Conservation (phyloP, 305 asterid species). For the Fraxinus platypoda region DNA sequence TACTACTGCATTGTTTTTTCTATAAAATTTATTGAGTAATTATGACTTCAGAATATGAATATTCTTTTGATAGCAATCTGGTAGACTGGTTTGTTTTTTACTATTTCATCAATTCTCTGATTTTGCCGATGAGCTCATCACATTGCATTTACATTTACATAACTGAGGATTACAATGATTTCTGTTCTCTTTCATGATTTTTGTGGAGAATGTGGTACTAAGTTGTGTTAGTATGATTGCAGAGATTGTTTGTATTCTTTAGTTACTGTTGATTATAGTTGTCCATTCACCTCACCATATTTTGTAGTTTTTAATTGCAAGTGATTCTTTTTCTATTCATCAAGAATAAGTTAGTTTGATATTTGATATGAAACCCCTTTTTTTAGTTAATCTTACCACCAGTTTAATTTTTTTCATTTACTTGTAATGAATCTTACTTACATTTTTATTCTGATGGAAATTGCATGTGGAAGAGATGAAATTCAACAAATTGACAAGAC, state of each 20-base stretch:
- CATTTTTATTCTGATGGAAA: slow-evolving; percentile 26
- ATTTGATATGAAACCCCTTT: background rate
- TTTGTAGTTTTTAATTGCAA: background rate
- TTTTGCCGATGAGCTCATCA: background rate
- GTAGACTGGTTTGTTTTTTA: background rate
- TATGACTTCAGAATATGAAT: background rate
- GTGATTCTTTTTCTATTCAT: slow-evolving; percentile 4
- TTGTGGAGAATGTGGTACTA: slow-evolving; percentile 9
- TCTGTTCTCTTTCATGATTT: slow-evolving; percentile 9
- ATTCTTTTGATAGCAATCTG: background rate
- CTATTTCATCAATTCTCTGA: background rate
- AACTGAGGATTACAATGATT: slow-evolving; percentile 1
- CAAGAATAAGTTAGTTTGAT: slow-evolving; percentile 6
- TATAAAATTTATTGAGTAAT: background rate
- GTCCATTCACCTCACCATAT: background rate
- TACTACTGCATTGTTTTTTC: background rate
- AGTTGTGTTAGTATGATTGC: slow-evolving; percentile 18
- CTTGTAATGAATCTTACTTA: slow-evolving; percentile 10
- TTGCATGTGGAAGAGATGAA: slow-evolving; percentile 53
- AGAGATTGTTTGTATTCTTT: slow-evolving; percentile 15
- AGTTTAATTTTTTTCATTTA: background rate
- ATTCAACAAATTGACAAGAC: slow-evolving; percentile 39
- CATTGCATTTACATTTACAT: background rate
- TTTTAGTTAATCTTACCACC: background rate
- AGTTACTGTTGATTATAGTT: background rate